Base-by-base conservation (phyloP, 208 protist genomes). In the Blechomonas ayalai region DNA sequence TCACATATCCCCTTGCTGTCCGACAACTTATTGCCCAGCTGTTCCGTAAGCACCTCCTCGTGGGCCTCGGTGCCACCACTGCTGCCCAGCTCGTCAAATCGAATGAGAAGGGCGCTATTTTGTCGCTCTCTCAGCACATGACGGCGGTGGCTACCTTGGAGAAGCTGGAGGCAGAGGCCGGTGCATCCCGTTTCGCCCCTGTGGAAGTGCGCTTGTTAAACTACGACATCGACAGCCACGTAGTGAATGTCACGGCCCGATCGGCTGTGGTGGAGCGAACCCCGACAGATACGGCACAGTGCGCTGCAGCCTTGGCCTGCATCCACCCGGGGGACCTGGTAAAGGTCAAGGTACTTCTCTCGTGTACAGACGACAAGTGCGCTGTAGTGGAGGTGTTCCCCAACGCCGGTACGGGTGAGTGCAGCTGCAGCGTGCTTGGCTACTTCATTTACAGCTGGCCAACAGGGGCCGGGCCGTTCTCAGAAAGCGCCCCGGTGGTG, bases 201-300 rank as follows among this genome's bases (percentile, higher is more conserved):
- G 38, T 85, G 4, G 76, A 89, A 65, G 84, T 92, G 42, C 84
- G 84, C 1, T 23, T 92, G 38, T 56, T 92, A 12, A 82, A 87
- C 67, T 89, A 85, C 59, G 84, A 92, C 39, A 71, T 83, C 27
- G 49, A 62, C 6, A 37, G 61, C 0, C 51, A 73, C 43, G 77
- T 92, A 12, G 70, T 81, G 5, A 79, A 86, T 50, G 79, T 86
- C 27, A 89, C 84, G 20, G 67, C 74, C 19, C 58, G 73, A 31
- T 16, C 40, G 18, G 67, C 69, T 20, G 76, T 86, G 13, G 75
- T 92, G 25, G 72, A 79, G 36, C 61, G 73, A 37, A 85, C 84
- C 13, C 84, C 84, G 19, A 20, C 61, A 19, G 77, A 89, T 52
- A 74, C 66, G 12, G 51, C 59, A 10, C 52, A 74, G 31, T 31